phyloP scores from a whole-genome alignment of 2,329 filamentous ascomycete species.

The Dichotomopilus funicola region DNA sequence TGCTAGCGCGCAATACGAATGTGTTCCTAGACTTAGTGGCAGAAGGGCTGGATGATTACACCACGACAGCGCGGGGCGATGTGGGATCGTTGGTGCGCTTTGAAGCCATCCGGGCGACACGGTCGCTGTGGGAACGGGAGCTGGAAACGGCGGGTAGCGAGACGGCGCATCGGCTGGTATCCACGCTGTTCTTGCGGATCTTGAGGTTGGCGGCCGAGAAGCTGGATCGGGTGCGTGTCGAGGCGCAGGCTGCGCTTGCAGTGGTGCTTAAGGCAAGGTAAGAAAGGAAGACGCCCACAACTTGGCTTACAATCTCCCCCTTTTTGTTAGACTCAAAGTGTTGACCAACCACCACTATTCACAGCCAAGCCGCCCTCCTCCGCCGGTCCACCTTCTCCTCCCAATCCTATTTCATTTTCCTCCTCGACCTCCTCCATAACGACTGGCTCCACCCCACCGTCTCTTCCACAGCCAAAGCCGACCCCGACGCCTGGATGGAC shows the following conservation, averaged over 20 bases:
- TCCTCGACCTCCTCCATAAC: slow-evolving; percentile 42
- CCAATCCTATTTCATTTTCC: slow-evolving; percentile 48
- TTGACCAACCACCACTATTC: slow-evolving; percentile 22
- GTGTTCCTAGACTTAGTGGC: slow-evolving; percentile 42
- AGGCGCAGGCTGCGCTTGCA: slow-evolving; percentile 51
- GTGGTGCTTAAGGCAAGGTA: slow-evolving; percentile 42
- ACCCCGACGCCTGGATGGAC: slow-evolving; percentile 37
- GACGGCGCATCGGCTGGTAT: slow-evolving; percentile 22
- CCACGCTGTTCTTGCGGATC: slow-evolving; percentile 41
- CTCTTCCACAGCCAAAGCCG: slow-evolving; percentile 25
- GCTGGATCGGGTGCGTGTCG: slow-evolving; percentile 73
- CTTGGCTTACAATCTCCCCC: slow-evolving; percentile 1
- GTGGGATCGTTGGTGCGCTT: slow-evolving; percentile 80
- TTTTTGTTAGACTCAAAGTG: not conserved
- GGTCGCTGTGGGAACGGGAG: slow-evolving; percentile 47
- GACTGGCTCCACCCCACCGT: slow-evolving; percentile 34
- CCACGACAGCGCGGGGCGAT: slow-evolving; percentile 81
- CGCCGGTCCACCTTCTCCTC: slow-evolving; percentile 48
- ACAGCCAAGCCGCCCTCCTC: slow-evolving; percentile 27
- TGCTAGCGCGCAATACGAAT: slow-evolving; percentile 36
- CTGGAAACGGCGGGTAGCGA: slow-evolving; percentile 19
- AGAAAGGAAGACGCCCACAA: slow-evolving; percentile 10
- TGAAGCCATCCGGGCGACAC: slow-evolving; percentile 71
- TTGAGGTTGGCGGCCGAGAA: slow-evolving; percentile 79
- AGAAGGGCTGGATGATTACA: slow-evolving; percentile 77